These are phyloP conservation scores for Phytophthora lateralis DNA, from an alignment of 352 stramenopile species.

Conservation along the genomic window DNA sequence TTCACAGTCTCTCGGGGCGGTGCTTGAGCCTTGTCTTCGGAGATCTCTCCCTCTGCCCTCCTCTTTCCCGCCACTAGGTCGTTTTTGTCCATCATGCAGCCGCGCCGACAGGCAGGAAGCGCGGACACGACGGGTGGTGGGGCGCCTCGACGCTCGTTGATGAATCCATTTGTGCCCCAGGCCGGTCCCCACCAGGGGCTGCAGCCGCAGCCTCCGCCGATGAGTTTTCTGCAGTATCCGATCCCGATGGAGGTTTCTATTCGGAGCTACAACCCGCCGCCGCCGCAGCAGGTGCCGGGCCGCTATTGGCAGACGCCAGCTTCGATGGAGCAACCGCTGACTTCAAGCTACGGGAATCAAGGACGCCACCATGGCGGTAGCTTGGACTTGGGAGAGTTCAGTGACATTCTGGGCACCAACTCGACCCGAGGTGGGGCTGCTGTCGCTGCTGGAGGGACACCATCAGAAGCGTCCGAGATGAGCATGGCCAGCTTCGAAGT, in stretches of 20 bases:
- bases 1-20: conserved; percentile 2
- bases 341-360: conserved; percentile 27
- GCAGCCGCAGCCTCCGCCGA: conserved; percentile 15
- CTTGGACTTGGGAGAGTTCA: conserved; percentile 45
- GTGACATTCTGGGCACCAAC: conserved; percentile 42
- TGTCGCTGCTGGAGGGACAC: conserved; percentile 5
- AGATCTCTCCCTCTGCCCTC: background rate
- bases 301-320: conserved; percentile 34
- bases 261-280: conserved; percentile 34
- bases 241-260: conserved; percentile 39
- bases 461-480: conserved; percentile 35
- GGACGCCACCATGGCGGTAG: conserved; percentile 16
- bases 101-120: conserved; percentile 11
- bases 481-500: conserved; percentile 43
- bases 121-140: background rate
- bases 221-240: conserved; percentile 32
- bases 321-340: conserved; percentile 1
- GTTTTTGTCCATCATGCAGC: conserved; percentile 19
- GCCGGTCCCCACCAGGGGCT: conserved; percentile 12
- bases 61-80: background rate
- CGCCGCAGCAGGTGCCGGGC: conserved; percentile 29
- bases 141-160: conserved; percentile 19
- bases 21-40: background rate
- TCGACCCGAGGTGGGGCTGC: background rate
- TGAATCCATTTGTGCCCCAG: conserved; percentile 19